Percentiles rank a stretch among this genome's conserved stretches.
phyloP scores from a whole-genome alignment of 2,329 filamentous ascomycete species.

The Pyrenochaeta sp. region DNA sequence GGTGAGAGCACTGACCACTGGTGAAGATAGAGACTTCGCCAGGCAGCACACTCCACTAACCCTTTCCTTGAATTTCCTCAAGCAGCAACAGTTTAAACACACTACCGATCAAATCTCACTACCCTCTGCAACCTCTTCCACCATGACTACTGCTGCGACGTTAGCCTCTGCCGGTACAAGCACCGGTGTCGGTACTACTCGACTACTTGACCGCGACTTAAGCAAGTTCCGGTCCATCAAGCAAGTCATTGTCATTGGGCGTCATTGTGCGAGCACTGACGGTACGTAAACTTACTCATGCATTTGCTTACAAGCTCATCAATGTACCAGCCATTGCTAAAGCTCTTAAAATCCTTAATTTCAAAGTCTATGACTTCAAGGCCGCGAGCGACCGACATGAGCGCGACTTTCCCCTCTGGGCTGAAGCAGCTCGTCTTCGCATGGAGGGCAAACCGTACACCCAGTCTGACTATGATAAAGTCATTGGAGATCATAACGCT shows the following conservation, averaged over 20 bases:
- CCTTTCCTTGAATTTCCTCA: too few species aligned
- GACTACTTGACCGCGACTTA: slow-evolving; percentile 14
- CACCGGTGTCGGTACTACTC: not conserved
- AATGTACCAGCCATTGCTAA: slow-evolving; percentile 31
- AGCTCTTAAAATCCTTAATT: slow-evolving; percentile 39
- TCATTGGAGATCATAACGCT: slow-evolving; percentile 45
- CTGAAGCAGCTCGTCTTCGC: slow-evolving; percentile 46
- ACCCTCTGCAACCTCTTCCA: not conserved
- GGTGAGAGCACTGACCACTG: not conserved
- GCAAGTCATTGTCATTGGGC: slow-evolving; percentile 48
- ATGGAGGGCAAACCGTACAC: slow-evolving; percentile 33
- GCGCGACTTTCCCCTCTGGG: slow-evolving; percentile 46
- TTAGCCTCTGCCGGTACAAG: not conserved
- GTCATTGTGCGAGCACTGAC: slow-evolving; percentile 45
- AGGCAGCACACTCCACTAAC: too few species aligned
- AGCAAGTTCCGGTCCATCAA: slow-evolving; percentile 20
- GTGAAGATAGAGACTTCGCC: not conserved
- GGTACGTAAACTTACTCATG: slow-evolving; percentile 14
- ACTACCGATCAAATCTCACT: too few species aligned
- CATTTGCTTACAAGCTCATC: not conserved
- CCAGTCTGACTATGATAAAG: slow-evolving; percentile 42
- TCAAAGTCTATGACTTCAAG: slow-evolving; percentile 47
- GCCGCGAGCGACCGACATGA: slow-evolving; percentile 43
- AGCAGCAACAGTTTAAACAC: too few species aligned
- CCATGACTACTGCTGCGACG: not conserved